Evolutionary conservation across 1,139 yeast species (phyloP).

Genomic region (Nematodospora anomalae): DNA sequence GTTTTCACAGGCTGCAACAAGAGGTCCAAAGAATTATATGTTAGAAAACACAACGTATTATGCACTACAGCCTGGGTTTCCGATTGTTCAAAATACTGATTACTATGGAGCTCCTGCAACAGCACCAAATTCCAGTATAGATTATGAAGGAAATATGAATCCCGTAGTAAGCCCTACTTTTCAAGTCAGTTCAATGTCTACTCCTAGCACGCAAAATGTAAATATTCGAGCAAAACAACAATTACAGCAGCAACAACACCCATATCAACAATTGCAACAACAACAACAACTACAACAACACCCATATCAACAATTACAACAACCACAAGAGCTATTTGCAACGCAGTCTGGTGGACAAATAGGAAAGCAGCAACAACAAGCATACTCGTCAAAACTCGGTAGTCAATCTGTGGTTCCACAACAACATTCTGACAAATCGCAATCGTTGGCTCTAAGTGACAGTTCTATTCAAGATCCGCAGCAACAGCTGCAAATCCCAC

Average conservation of each 20-base stretch:
- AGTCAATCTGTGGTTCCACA: conserved; percentile 1
- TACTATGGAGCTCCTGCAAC: conserved; percentile 10
- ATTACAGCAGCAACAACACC: conserved; percentile 8
- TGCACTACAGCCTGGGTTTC: conserved; percentile 16
- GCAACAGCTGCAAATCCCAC: conserved; percentile 9
- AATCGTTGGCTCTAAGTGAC: neutral
- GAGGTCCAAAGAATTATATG: conserved; percentile 14
- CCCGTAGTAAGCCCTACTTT: conserved; percentile 12
- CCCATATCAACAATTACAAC: conserved; percentile 5
- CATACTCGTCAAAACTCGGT: neutral
- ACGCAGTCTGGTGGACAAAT: neutral
- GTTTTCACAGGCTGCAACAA: conserved; percentile 5
- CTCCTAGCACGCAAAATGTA: conserved; percentile 11
- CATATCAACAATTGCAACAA: conserved; percentile 9
- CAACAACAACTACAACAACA: conserved; percentile 7
- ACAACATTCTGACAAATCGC: conserved; percentile 4
- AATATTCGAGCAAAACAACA: conserved; percentile 7
- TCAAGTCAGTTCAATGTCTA: conserved; percentile 10
- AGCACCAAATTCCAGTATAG: conserved; percentile 3
- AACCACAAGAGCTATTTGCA: conserved; percentile 5
- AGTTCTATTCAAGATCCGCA: conserved; percentile 5
- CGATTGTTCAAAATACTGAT: conserved; percentile 11
- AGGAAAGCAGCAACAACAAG: neutral
- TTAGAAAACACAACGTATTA: conserved; percentile 16
- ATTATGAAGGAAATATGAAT: conserved; percentile 10